Conservation (phyloP, 1,139 yeast genomes). For the Blastobotrys proliferans region DNA sequence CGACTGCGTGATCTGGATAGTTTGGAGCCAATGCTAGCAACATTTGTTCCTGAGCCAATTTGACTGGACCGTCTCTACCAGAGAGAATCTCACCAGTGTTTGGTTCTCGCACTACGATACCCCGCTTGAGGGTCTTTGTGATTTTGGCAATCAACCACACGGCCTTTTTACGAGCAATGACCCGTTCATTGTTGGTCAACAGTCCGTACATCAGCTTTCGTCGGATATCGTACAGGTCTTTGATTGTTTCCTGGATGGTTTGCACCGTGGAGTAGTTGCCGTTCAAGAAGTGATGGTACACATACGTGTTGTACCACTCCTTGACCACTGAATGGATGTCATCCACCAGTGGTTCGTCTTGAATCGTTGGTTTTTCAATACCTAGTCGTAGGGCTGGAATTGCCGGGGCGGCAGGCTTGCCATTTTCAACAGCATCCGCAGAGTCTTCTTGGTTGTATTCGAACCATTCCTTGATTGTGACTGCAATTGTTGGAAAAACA, state of each 20-base stretch:
- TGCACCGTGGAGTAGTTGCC: slow-evolving; percentile 38
- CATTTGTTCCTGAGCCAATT: slow-evolving; percentile 64
- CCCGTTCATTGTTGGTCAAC: slow-evolving; percentile 56
- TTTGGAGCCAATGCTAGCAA: slow-evolving; percentile 70
- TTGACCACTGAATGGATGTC: slow-evolving; percentile 34
- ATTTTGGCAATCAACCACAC: slow-evolving; percentile 60
- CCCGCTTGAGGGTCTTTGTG: slow-evolving; percentile 61
- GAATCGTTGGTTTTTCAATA: slow-evolving; percentile 26
- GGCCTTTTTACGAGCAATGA: slow-evolving; percentile 54
- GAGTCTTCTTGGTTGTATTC: slow-evolving; percentile 20
- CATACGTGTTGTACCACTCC: slow-evolving; percentile 34
- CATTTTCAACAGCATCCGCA: slow-evolving; percentile 4
- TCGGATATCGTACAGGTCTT: slow-evolving; percentile 61
- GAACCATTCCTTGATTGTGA: slow-evolving; percentile 29
- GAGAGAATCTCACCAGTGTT: slow-evolving; percentile 60
- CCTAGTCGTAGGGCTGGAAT: slow-evolving; percentile 31
- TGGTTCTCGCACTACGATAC: slow-evolving; percentile 73
- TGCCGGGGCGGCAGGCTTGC: slow-evolving; percentile 26
- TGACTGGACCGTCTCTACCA: slow-evolving; percentile 45
- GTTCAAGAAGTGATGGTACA: slow-evolving; percentile 30
- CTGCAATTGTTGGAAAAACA: slow-evolving; percentile 30
- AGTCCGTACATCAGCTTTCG: slow-evolving; percentile 53
- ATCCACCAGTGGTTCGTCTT: slow-evolving; percentile 32
- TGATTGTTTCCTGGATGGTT: slow-evolving; percentile 30
- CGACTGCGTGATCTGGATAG: slow-evolving; percentile 49